Evolutionary conservation across 176 grass and related monocot species (phyloP).

Genomic region (Pontederia paniculata): DNA sequence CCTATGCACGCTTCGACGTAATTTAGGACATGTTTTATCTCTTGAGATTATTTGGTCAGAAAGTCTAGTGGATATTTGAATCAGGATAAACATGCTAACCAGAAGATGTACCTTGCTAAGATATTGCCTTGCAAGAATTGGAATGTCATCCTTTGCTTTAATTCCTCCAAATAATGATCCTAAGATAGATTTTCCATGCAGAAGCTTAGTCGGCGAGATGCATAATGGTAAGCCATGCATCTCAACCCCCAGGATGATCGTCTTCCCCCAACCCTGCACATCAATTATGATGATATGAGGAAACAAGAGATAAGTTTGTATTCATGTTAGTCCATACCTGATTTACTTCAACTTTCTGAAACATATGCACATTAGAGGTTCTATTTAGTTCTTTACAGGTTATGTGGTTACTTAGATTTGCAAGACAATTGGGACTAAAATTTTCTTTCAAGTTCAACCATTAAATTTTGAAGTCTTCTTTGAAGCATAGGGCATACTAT

Average conservation of each 20-base stretch:
- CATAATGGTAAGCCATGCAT: not conserved
- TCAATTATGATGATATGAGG: not conserved
- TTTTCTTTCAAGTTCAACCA: too few relatives aligned
- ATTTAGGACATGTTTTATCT: too few relatives aligned
- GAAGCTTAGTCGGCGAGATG: constrained; percentile 10
- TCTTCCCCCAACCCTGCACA: constrained; percentile 57
- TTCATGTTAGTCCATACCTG: not conserved
- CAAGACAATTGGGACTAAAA: too few relatives aligned
- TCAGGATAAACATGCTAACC: not conserved
- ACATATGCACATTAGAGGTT: not conserved
- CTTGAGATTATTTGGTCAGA: too few relatives aligned
- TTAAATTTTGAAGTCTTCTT: too few relatives aligned
- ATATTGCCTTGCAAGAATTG: constrained; percentile 28
- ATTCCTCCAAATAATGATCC: constrained; percentile 41
- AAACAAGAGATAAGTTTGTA: not conserved
- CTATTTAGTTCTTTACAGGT: too few relatives aligned
- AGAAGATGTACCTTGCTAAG: constrained; percentile 25
- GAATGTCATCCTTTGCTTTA: constrained; percentile 45
- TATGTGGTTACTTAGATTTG: too few relatives aligned
- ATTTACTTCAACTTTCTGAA: too few relatives aligned
- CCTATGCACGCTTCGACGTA: too few relatives aligned
- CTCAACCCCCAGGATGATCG: constrained; percentile 28
- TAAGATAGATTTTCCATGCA: constrained; percentile 17
- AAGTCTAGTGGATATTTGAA: too few relatives aligned
- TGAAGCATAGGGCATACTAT: too few relatives aligned